Conservation (phyloP, 2,329 filamentous ascomycete species). For the Graphilbum sp. region DNA sequence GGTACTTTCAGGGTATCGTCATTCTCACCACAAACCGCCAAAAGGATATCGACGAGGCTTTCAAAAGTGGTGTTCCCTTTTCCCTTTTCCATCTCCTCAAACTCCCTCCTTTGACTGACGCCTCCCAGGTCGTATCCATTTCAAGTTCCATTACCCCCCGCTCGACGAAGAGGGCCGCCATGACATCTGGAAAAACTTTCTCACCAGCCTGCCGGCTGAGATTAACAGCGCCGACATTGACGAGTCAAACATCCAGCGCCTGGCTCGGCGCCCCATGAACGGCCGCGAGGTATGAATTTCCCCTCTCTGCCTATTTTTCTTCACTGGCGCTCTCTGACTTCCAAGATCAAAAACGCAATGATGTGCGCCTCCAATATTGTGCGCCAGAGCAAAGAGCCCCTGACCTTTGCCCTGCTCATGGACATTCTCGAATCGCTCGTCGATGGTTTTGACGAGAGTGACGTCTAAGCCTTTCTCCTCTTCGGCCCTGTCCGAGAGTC, state of each 20-base stretch:
- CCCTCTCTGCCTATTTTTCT: no score
- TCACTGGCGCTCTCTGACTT: no score
- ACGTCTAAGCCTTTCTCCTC: no score
- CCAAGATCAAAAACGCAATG: constrained; percentile 1
- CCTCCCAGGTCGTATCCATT: constrained; percentile 1
- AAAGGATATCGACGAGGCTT: background rate
- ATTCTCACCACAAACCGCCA: constrained; percentile 5
- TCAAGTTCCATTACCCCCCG: constrained; percentile 2
- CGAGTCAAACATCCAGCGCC: background rate
- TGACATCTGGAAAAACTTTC: constrained; percentile 2
- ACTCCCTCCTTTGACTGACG: no score
- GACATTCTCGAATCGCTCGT: constrained; percentile 1
- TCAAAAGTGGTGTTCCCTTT: background rate
- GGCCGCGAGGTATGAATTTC: constrained; percentile 1
- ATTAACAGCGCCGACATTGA: background rate
- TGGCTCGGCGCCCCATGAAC: background rate
- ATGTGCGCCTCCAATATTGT: background rate
- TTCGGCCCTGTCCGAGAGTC: no score
- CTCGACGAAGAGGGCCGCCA: constrained; percentile 1
- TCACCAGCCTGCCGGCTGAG: constrained; percentile 1
- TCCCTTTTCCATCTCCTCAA: background rate
- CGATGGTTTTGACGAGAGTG: constrained; percentile 1
- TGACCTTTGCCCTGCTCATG: background rate
- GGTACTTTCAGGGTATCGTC: constrained; percentile 3
- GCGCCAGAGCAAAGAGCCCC: background rate